Conservation (phyloP, 208 protist genomes). For the Trypanosomatidae sp. region DNA sequence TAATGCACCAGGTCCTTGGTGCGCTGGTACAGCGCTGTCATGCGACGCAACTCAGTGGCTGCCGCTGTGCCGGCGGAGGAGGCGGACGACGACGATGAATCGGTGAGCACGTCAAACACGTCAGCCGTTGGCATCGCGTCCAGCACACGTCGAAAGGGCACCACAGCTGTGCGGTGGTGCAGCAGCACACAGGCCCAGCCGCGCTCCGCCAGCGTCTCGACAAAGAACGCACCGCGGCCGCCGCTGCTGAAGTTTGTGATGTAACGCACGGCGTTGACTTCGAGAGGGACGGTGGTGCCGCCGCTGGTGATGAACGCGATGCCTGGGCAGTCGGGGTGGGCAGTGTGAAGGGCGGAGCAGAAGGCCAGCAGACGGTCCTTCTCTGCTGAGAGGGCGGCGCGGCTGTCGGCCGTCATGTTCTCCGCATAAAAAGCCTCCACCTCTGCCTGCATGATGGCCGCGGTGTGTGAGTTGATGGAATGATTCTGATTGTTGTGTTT, state of each 20-base stretch:
- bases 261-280: slow-evolving; percentile 82
- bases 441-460: slow-evolving; percentile 14
- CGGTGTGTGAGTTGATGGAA: too few species aligned
- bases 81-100: background rate
- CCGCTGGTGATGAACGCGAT: slow-evolving; percentile 82
- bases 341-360: slow-evolving; percentile 8
- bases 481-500: too few species aligned
- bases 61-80: background rate
- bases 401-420: slow-evolving; percentile 39
- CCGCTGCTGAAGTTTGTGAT: slow-evolving; percentile 87
- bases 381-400: slow-evolving; percentile 30
- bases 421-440: slow-evolving; percentile 55
- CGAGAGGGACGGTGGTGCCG: slow-evolving; percentile 74
- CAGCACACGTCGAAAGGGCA: slow-evolving; percentile 61
- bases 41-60: slow-evolving; percentile 11
- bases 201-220: slow-evolving; percentile 57
- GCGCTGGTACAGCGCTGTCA: slow-evolving; percentile 31
- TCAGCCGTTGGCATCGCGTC: slow-evolving; percentile 45
- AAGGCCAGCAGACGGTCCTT: slow-evolving; percentile 33
- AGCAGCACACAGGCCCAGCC: slow-evolving; percentile 78
- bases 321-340: slow-evolving; percentile 33
- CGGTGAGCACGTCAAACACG: slow-evolving; percentile 41
- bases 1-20: slow-evolving; percentile 43
- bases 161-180: slow-evolving; percentile 47
- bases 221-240: slow-evolving; percentile 67